Evolutionary conservation across 2,329 filamentous ascomycete genomes (phyloP).

Genomic region (Delphinella strobiligena): DNA sequence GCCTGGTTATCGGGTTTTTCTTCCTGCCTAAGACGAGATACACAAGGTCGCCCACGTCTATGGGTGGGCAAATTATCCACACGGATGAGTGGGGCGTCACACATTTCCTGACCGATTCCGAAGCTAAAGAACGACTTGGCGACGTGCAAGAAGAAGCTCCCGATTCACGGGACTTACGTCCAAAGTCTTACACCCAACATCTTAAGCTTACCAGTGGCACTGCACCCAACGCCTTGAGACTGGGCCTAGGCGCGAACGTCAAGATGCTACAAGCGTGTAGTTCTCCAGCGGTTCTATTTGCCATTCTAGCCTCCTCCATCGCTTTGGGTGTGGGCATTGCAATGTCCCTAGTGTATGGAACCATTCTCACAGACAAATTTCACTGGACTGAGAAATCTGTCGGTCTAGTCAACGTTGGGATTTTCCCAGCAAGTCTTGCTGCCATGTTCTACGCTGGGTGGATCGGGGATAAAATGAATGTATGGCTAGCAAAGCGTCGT

Average conservation of each 20-base stretch:
- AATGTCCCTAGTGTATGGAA: slow-evolving; percentile 27
- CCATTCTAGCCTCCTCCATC: slow-evolving; percentile 26
- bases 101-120: slow-evolving; percentile 19
- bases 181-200: slow-evolving; percentile 9
- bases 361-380: slow-evolving; percentile 23
- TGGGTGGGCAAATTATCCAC: slow-evolving; percentile 24
- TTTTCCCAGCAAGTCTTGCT: slow-evolving; percentile 14
- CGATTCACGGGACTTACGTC: neutral
- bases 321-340: slow-evolving; percentile 25
- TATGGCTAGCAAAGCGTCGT: slow-evolving; percentile 21
- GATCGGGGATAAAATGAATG: slow-evolving; percentile 15
- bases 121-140: slow-evolving; percentile 15
- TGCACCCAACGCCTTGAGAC: slow-evolving; percentile 9
- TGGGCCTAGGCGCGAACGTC: slow-evolving; percentile 11
- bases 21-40: slow-evolving; percentile 30
- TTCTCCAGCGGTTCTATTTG: slow-evolving; percentile 28
- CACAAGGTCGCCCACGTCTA: slow-evolving; percentile 20
- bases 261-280: slow-evolving; percentile 24
- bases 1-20: slow-evolving; percentile 27
- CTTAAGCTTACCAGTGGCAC: slow-evolving; percentile 11
- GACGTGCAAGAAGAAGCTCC: slow-evolving; percentile 7
- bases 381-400: slow-evolving; percentile 18
- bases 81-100: slow-evolving; percentile 31
- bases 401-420: slow-evolving; percentile 15
- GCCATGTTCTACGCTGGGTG: slow-evolving; percentile 17